Base-by-base conservation (phyloP, 345 rosid genomes). In the Gossypium rotundifolium region DNA sequence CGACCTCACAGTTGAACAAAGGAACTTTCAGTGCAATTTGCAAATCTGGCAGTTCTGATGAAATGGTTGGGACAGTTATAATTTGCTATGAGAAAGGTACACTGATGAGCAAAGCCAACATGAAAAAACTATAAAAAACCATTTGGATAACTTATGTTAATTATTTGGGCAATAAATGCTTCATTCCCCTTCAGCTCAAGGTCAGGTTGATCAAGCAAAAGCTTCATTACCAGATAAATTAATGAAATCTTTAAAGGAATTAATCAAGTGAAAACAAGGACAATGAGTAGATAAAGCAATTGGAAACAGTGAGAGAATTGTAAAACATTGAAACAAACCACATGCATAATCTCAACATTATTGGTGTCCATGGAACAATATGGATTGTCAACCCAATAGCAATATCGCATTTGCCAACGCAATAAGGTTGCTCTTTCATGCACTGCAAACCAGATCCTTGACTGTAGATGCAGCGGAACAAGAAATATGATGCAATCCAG, bases 361-460 rank as follows among this genome's bases (percentile, higher is more conserved):
- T 62, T 63, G 18, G 67, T 65, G 54, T 65, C 33, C 53, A 65
- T 20, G 2, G 17, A 64, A 65, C 70, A 65, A 20, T 17, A 40
- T 38, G 46, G 20, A 38, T 16, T 63, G 67, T 17, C 67, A 63
- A 23, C 38, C 13, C 51, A 46, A 46, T 3, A 63, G 67, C 67
- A 38, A 62, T 20, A 11, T 18, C 22, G 52, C 7, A 20, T 45
- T 20, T 65, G 67, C 53, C 53, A 44, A 65, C 70, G 25, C 10
- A 29, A 53, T 23, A 18, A 46, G 40, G 14, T 58, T 77, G 62
- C 52, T 42, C 42, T 61, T 58, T 22, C 25, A 63, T 23, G 60
- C 69, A 65, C 71, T 29, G 29, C 42, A 44, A 81, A 20, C 66
- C 77, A 54, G 69, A 74, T 68, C 29, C 66, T 64, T 63, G 7